These are phyloP conservation scores for Pinguiococcus pyrenoidosus DNA, from an alignment of 108 stramenopile genomes.

Conservation along the genomic window DNA sequence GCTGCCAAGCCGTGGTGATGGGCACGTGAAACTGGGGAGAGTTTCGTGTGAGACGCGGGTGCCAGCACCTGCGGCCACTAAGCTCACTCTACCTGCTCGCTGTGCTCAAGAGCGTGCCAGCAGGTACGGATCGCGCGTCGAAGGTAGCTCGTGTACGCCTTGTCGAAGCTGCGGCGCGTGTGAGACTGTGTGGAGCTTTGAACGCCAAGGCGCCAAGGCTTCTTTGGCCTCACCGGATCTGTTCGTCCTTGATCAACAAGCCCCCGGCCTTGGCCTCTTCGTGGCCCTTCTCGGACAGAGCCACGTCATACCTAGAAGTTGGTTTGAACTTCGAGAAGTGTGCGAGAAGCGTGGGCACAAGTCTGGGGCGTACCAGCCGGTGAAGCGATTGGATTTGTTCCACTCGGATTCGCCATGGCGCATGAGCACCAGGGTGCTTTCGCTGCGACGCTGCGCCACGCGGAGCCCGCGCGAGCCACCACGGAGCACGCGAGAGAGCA, in stretches of 20 bases:
- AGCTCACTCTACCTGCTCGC: slow-evolving; percentile 53
- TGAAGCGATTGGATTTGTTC: slow-evolving; percentile 40
- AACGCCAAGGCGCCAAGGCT: too few relatives aligned
- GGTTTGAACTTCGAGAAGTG: too few relatives aligned
- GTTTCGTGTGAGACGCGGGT: background rate
- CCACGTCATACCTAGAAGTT: too few relatives aligned
- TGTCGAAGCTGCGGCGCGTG: slow-evolving; percentile 22
- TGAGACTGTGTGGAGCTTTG: too few relatives aligned
- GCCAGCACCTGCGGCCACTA: background rate
- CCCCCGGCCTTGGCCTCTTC: slow-evolving; percentile 25
- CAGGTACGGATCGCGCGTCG: slow-evolving; percentile 67
- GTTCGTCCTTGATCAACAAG: slow-evolving; percentile 14
- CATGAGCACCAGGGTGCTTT: too few relatives aligned
- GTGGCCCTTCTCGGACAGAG: slow-evolving; percentile 18
- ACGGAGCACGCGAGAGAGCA: too few relatives aligned
- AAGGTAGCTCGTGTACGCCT: slow-evolving; percentile 70
- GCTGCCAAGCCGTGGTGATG: slow-evolving; percentile 60
- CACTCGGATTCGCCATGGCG: slow-evolving; percentile 37
- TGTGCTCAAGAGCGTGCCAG: slow-evolving; percentile 68
- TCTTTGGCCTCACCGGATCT: too few relatives aligned
- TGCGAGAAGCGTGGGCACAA: too few relatives aligned
- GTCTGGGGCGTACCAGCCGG: slow-evolving; percentile 46
- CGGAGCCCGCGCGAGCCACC: too few relatives aligned
- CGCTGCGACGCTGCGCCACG: too few relatives aligned
- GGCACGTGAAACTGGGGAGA: slow-evolving; percentile 28